phyloP scores from a whole-genome alignment of 257 asterid species.

The Solanum chaucha region DNA sequence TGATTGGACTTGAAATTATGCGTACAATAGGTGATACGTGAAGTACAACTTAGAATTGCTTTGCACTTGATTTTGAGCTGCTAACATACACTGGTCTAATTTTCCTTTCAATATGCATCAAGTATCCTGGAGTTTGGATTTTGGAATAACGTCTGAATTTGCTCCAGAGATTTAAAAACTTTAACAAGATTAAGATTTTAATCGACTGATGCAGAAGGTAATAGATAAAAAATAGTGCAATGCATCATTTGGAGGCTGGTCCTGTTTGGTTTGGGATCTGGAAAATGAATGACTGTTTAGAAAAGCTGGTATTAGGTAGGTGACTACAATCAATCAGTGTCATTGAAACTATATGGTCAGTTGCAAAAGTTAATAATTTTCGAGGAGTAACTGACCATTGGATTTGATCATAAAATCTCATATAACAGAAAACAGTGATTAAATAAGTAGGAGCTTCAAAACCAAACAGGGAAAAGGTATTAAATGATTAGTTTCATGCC shows the following conservation, averaged over 20 bases:
- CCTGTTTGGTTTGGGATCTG: background rate
- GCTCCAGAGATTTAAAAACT: background rate
- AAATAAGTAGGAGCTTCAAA: background rate
- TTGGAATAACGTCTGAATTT: background rate
- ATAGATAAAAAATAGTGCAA: background rate
- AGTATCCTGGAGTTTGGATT: background rate
- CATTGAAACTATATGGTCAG: background rate
- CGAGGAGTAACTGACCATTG: background rate
- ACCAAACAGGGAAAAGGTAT: background rate
- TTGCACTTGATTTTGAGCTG: background rate
- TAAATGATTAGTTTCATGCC: background rate
- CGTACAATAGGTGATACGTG: background rate
- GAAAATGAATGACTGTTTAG: background rate
- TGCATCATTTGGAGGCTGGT: background rate
- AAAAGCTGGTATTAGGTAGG: background rate
- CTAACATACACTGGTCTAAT: background rate
- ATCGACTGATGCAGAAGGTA: background rate
- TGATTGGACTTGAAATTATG: background rate
- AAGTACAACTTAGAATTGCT: background rate
- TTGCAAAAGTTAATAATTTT: background rate
- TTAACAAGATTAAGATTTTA: background rate
- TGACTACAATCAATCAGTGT: background rate
- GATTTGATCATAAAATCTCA: background rate
- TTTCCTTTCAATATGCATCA: background rate
- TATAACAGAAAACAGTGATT: background rate